Conservation (phyloP, 2,329 filamentous ascomycete species). For the Pleurostoma richardsiae region DNA sequence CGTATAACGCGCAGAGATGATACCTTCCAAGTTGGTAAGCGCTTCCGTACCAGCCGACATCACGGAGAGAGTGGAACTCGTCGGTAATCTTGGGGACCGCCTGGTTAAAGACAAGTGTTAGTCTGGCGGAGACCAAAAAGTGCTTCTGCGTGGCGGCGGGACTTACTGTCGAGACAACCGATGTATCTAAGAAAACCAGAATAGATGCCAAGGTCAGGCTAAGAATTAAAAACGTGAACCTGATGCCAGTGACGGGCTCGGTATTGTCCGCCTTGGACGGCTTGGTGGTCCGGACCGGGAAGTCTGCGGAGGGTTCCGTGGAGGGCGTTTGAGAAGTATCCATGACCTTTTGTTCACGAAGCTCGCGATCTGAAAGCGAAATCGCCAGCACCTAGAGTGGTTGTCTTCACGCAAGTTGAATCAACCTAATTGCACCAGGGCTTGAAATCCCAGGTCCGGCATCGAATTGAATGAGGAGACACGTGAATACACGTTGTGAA, state of each 20-base stretch:
- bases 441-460: too few species aligned
- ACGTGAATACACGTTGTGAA: too few species aligned
- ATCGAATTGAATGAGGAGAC: too few species aligned
- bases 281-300: too few species aligned
- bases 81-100: constrained; percentile 19
- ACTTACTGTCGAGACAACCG: constrained; percentile 1
- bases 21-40: constrained; percentile 29
- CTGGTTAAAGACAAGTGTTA: constrained; percentile 3
- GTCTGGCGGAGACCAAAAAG: background rate
- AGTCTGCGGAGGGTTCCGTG: too few species aligned
- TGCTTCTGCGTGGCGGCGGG: background rate
- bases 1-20: constrained; percentile 1
- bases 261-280: background rate
- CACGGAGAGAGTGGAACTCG: constrained; percentile 26
- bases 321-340: too few species aligned
- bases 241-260: constrained; percentile 1
- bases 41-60: constrained; percentile 25
- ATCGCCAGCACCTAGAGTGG: too few species aligned
- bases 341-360: too few species aligned
- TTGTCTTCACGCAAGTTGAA: too few species aligned
- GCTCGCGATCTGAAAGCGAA: too few species aligned
- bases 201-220: constrained; percentile 1
- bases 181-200: constrained; percentile 1
- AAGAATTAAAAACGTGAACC: background rate
- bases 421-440: too few species aligned